Evolutionary conservation across 2,329 filamentous ascomycete species (phyloP).

Genomic region (Cordyceps cicadae): DNA sequence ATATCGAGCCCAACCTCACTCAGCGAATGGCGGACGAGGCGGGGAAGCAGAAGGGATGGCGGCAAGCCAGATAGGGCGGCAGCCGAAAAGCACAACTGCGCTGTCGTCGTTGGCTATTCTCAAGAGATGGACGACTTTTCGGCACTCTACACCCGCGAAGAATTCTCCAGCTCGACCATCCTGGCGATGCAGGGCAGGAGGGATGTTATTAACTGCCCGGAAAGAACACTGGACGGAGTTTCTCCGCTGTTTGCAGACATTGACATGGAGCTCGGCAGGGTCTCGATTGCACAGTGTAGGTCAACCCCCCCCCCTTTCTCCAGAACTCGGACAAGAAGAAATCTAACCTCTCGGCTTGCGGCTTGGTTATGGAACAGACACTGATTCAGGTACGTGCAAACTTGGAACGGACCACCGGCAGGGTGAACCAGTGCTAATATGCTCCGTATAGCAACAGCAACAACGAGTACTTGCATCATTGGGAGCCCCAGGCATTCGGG

Average conservation of each 20-base stretch:
- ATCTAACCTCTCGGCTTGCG: neutral
- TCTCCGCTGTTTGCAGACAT: constrained; percentile 37
- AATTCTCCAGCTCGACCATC: constrained; percentile 47
- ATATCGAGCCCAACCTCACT: too few species aligned
- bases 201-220: constrained; percentile 52
- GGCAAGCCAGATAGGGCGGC: constrained; percentile 24
- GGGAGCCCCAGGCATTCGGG: constrained; percentile 16
- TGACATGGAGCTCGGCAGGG: constrained; percentile 35
- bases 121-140: constrained; percentile 50
- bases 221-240: constrained; percentile 39
- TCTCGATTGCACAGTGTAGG: constrained; percentile 44
- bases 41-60: neutral
- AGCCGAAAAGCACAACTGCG: constrained; percentile 58
- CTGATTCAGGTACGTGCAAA: neutral
- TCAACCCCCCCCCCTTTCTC: neutral
- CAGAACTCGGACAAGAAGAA: neutral
- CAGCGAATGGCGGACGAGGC: neutral
- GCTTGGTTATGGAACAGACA: neutral
- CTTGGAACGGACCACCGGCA: too few species aligned
- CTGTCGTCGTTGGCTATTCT: constrained; percentile 65
- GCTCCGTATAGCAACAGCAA: neutral
- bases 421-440: neutral
- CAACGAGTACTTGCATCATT: neutral
- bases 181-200: constrained; percentile 51
- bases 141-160: constrained; percentile 36